Evolutionary conservation across 106 monocot genomes (phyloP), one percentile per base, ranked within the genome.

Genomic region (Gastrodia elata): DNA sequence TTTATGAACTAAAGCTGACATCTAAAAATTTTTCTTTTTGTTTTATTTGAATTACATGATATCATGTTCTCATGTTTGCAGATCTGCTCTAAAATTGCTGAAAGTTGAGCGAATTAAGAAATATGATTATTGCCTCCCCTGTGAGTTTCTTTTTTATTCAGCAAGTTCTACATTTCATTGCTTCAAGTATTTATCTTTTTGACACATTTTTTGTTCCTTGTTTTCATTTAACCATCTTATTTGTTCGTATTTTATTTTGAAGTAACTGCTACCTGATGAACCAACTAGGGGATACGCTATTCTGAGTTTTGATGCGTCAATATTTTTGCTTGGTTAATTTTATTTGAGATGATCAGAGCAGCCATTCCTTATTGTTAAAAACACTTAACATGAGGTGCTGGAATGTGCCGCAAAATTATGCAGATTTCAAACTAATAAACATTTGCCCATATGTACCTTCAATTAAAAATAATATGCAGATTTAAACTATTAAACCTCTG

Each of bases 71-170:
- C 70, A 14, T 77, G 30, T 58, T 5, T 85, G 73, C 79, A 91
- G 91, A 49, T 84, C 91, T 83, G 87, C 91, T 44, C 48, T 91
- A 44, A 87, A 81, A 49, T 82, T 68, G 57, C 49, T 91, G 44
- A 91, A 91, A 73, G 64, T 57, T 68, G 87, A 91, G 74, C 84
- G 91, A 22, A 68, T 91, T 61, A 91, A 85, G 65, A 70, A 83
- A 55, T 91, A 85, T 79, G 87, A 87, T 68, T 91, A 91, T 71
- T 91, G 91, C 73, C 82, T 91, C 69, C 91, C 91, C 7, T 91
- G 91, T 91, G 71, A 87, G 91, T 79, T 48, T n/a, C n/a, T n/a
- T n/a, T 27, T 61, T 61, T 32, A 9, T 61, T 27, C 28, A 9
- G 1, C 4, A 11, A 13, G 30, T 32, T 22, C 22, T 52, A 52